These are phyloP conservation scores for Myxozyma neotropica DNA, from an alignment of 805 yeast species.

Conservation along the genomic window DNA sequence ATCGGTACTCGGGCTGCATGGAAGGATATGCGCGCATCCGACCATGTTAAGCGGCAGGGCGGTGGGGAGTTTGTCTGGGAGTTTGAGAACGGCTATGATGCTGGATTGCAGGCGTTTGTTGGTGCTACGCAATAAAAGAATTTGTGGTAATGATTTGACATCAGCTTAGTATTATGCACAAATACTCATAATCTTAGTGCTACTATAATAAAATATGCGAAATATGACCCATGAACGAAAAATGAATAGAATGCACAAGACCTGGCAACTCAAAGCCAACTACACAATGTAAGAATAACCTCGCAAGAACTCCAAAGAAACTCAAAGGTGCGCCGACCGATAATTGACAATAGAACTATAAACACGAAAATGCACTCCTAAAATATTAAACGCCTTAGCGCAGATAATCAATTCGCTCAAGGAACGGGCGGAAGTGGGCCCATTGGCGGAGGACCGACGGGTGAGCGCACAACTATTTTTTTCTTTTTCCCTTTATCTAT, in stretches of 20 bases:
- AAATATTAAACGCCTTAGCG: no score
- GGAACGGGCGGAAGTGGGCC: slow-evolving; percentile 18
- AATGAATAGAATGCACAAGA: background rate
- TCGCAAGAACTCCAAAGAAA: no score
- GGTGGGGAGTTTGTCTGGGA: slow-evolving; percentile 70
- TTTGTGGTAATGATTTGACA: no score
- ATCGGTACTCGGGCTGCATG: slow-evolving; percentile 76
- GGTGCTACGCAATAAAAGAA: slow-evolving; percentile 1
- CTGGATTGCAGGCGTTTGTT: slow-evolving; percentile 55
- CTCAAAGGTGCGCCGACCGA: no score
- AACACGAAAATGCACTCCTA: no score
- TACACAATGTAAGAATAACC: no score
- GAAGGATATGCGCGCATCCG: slow-evolving; percentile 61
- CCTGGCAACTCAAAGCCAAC: background rate
- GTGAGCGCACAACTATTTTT: slow-evolving; percentile 10
- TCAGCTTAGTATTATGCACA: no score
- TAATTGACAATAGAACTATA: no score
- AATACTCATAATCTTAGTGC: no score
- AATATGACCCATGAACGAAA: background rate
- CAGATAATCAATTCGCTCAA: background rate
- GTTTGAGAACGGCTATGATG: slow-evolving; percentile 82
- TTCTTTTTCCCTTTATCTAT: background rate
- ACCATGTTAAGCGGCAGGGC: slow-evolving; percentile 63
- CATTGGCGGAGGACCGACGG: slow-evolving; percentile 13
- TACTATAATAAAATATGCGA: background rate